Evolutionary conservation across 163 green algal species (phyloP).

Genomic region (Chloromonas sp.): DNA sequence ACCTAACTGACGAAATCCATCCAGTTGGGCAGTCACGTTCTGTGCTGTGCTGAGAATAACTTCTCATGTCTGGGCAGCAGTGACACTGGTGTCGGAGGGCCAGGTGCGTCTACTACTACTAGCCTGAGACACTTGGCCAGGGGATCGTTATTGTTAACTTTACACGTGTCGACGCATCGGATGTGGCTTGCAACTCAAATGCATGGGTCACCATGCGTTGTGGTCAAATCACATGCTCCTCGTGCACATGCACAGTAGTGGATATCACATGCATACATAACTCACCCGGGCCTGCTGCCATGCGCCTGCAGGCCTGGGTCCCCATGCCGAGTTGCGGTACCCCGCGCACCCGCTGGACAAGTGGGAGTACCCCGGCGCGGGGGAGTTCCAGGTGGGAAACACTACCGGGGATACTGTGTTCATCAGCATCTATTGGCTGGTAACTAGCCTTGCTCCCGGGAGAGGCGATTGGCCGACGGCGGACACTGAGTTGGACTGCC

Average conservation of each 20-base stretch:
- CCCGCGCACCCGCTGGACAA: conserved; percentile 62
- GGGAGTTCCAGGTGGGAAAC: conserved; percentile 68
- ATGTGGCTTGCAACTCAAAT: no score
- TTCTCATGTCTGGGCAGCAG: no score
- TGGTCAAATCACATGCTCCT: no score
- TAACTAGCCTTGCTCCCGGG: background rate
- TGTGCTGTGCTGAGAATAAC: no score
- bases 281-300: no score
- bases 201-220: no score
- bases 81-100: background rate
- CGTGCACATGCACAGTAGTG: no score
- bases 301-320: conserved; percentile 50
- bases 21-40: no score
- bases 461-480: background rate
- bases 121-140: background rate
- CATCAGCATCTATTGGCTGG: background rate
- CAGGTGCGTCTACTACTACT: background rate
- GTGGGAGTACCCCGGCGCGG: conserved; percentile 77
- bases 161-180: no score
- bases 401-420: background rate
- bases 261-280: no score
- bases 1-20: background rate
- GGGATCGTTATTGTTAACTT: no score
- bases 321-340: conserved; percentile 77
- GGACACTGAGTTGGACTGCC: background rate